Base-by-base conservation (phyloP, 768 basidiomycete genomes). In the Chlorophyllum brunneum region DNA sequence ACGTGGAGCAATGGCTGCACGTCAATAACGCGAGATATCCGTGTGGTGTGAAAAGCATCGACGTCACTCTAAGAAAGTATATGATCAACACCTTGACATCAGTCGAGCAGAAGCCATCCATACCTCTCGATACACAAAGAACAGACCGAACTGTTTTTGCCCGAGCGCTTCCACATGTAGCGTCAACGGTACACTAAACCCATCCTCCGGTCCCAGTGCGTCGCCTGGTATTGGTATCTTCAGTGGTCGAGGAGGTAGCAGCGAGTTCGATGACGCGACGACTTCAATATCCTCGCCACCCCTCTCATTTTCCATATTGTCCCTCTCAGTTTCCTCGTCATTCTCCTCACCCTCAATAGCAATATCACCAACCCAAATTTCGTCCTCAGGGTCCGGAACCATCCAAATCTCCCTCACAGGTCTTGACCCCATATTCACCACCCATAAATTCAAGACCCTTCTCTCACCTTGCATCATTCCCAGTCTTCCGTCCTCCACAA, bases 361-460 rank as follows among this genome's bases (percentile, higher is more conserved):
- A 91, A 87, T 58, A 24, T 58, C 54, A 1, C 69, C 70, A 1
- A 85, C 48, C 80, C 81, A 85, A n/a, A 88, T 60, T 56, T 80
- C 83, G 59, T 88, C 85, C 15, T 80, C 78, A 18, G 72, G 63
- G 24, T 78, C 83, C 41, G 75, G 58, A 2, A 92, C 70, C 56
- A 87, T 64, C 87, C 88, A 88, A n/a, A 92, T 58, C 54, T 92
- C 88, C 9, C 67, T 67, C 22, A 95, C 77, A 13, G 74, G 65
- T 27, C 70, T 72, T 8, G 69, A 70, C 0, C 94, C 93, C 5
- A 71, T 65, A 63, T 95, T 97, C 20, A 71, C 77, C 38, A 95
- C 63, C 71, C 73, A 77, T 20, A 95, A 51, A 26, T 62, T 68
- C 63, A 82, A 69, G 5, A 68, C 55, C 56, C 74, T 79, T 44